Base-by-base conservation (phyloP, 805 yeast species). In the Wickerhamomyces tratensis region DNA sequence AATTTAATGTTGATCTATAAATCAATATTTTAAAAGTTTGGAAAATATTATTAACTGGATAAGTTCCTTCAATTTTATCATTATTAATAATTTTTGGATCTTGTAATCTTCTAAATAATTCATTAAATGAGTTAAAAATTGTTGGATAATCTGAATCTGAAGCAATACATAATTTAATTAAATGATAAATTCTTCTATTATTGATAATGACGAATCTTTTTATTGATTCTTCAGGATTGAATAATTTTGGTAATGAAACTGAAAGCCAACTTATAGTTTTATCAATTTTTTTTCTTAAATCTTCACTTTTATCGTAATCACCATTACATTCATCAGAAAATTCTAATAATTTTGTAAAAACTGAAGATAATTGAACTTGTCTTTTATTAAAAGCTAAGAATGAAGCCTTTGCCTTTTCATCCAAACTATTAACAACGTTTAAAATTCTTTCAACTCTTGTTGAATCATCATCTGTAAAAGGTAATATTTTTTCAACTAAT, bases 381-480 rank as follows among this genome's bases (percentile, higher is more conserved):
- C 95, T 69, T 51, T 70, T 74, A 40, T 76, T 71, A 34, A 86
- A 74, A 0, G 95, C 91, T 45, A 68, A 61, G 50, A 87, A 82
- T 0, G 94, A 76, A 25, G 74, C 67, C 46, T 69, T 68, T 0
- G 89, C 73, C 47, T 77, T 79, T 2, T 69, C 70, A 40, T 78
- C 74, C 26, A 88, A 65, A 33, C 58, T 61, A 1, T 63, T 50
- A 41, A 76, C 61, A 2, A 85, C 66, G 2, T 57, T 59, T 38
- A 83, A 56, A 2, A 85, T 48, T 41, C 93, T 64, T 7, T 62
- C 55, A 0, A 79, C 79, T 43, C 95, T 65, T 33, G 52, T 61
- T 2, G 54, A 48, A 6, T 70, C 58, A 45, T 72, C 69, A 4
- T 59, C 49, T 15, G 75, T 76, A 27, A 75, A 62, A 0, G 94